Evolutionary conservation across 768 basidiomycete genomes (phyloP), one percentile per base, ranked within the genome.

Genomic region (Xerocomellus chrysenteron): DNA sequence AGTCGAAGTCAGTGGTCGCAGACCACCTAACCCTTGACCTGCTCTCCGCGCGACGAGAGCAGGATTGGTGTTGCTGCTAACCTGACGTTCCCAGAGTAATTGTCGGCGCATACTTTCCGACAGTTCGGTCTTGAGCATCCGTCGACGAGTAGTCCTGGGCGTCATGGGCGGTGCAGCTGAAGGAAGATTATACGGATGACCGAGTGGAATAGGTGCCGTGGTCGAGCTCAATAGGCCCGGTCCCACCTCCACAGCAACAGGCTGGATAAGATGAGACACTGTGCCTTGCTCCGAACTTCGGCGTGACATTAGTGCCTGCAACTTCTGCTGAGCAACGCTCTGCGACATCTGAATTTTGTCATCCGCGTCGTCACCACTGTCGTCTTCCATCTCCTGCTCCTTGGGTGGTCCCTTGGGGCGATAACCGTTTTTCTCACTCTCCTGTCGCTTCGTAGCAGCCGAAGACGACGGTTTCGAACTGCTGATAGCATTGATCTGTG

Each of bases 71-170:
- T 76, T 76, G 32, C 70, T 71, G 68, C 83, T 83, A 59, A 87
- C 81, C 59, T 88, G 85, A 14, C 88, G 79, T 62, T 87, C 90
- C 91, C 91, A 92, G 6, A 94, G 73, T 54, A 94, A 68, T 63
- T 94, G 90, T 45, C 88, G 77, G 21, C 94, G 78, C 59, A 96
- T 73, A 56, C 86, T 88, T 73, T 96, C 94, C 33, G 88, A 87
- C 67, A 96, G 76, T 72, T 96, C 94, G 5, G 86, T 88, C 53
- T 85, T 79, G 45, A 95, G 78, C 90, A 95, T 95, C 61, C 82
- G 80, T 48, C 90, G 78, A 3, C 94, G 81, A 3, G 92, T 94
- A 42, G 94, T 92, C 36, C 89, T 84, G 0, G 94, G 94, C 1
- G 91, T 92, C 61, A 88, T 87, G 3, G 90, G 90, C 17, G 82